These are phyloP conservation scores for Ophiocordyceps camponoti-floridani DNA, from an alignment of 2,329 filamentous ascomycete species.

Conservation along the genomic window DNA sequence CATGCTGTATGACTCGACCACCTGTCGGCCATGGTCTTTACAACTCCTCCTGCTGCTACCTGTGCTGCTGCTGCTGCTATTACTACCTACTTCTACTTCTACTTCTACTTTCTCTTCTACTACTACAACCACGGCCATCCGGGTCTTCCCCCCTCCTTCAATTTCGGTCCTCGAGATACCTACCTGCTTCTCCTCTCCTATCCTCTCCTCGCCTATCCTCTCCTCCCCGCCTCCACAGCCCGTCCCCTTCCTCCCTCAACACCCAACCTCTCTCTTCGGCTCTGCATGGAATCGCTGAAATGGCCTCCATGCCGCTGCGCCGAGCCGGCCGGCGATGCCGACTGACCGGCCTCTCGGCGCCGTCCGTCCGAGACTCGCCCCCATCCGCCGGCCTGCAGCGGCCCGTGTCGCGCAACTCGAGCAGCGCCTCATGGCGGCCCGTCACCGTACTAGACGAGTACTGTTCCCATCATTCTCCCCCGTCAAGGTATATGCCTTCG, in stretches of 20 bases:
- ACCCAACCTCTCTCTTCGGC: not conserved
- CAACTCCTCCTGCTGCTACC: no score
- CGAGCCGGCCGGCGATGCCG: slow-evolving; percentile 22
- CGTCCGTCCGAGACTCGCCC: not conserved
- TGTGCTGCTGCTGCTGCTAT: no score
- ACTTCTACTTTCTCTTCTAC: not conserved
- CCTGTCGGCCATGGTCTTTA: no score
- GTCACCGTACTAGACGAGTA: slow-evolving; percentile 48
- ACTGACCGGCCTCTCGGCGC: slow-evolving; percentile 8
- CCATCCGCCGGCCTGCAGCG: not conserved
- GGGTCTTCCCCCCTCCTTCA: not conserved
- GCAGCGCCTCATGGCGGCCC: slow-evolving; percentile 36
- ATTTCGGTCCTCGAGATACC: not conserved
- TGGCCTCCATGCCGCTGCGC: slow-evolving; percentile 27
- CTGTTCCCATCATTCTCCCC: slow-evolving; percentile 1
- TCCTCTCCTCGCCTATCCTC: not conserved
- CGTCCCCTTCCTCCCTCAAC: not conserved
- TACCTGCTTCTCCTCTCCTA: not conserved
- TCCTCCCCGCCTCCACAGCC: not conserved
- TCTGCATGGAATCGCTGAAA: slow-evolving; percentile 21
- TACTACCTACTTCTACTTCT: no score
- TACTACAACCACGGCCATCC: no score
- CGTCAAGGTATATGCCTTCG: slow-evolving; percentile 5
- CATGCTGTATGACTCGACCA: no score
- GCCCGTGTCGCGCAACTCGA: slow-evolving; percentile 4